Percentiles rank a stretch among this genome's conserved stretches.
phyloP scores from a whole-genome alignment of 2,329 filamentous ascomycete genomes.

The Trichothecium roseum region DNA sequence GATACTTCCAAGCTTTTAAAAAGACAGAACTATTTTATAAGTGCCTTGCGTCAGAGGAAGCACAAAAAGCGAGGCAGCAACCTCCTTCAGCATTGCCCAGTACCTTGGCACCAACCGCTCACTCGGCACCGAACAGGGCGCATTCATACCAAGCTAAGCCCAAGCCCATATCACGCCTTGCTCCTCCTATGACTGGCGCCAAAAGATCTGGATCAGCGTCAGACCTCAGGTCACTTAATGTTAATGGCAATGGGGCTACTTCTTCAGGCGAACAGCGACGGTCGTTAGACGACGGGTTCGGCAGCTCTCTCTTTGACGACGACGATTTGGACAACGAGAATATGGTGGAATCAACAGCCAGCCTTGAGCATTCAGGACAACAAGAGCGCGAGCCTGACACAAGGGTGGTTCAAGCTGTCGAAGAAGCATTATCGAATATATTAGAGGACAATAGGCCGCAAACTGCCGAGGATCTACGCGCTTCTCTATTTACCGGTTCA shows the following conservation, averaged over 20 bases:
- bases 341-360: conserved; percentile 62
- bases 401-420: conserved; percentile 83
- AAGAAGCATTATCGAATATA: conserved; percentile 83
- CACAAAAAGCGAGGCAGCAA: conserved; percentile 24
- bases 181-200: conserved; percentile 23
- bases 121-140: conserved; percentile 13
- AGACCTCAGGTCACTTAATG: conserved; percentile 30
- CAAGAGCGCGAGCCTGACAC: conserved; percentile 57
- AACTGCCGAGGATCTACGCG: conserved; percentile 52
- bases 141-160: conserved; percentile 33
- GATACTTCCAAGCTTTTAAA: conserved; percentile 77
- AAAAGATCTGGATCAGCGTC: conserved; percentile 36
- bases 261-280: conserved; percentile 36
- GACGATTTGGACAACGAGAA: conserved; percentile 66
- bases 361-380: conserved; percentile 56
- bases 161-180: conserved; percentile 31
- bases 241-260: conserved; percentile 28
- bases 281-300: conserved; percentile 56
- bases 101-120: conserved; percentile 6
- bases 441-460: conserved; percentile 66
- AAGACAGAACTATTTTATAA: conserved; percentile 94
- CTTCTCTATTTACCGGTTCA: conserved; percentile 49
- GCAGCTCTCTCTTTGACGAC: conserved; percentile 63
- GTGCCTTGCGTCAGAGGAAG: conserved; percentile 81
- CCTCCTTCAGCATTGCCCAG: not conserved